These are phyloP conservation scores for Royoungia palumana DNA, from an alignment of 768 basidiomycete species.

Conservation along the genomic window DNA sequence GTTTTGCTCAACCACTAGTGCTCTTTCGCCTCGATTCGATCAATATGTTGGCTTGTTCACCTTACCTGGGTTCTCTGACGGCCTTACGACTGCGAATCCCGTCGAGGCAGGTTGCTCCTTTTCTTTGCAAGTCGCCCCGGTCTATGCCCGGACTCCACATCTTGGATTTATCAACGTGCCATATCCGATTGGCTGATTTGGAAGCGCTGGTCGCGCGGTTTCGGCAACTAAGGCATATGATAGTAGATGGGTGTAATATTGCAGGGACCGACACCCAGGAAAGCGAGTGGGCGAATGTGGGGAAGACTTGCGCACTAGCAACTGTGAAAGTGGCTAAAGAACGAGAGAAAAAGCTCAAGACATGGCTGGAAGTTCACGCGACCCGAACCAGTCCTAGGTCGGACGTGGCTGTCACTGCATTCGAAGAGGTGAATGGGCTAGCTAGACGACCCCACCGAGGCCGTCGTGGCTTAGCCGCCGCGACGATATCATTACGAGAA, in stretches of 20 bases:
- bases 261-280: constrained; percentile 49
- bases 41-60: constrained; percentile 43
- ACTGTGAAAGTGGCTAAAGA: constrained; percentile 62
- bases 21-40: constrained; percentile 72
- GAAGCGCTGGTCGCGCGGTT: constrained; percentile 53
- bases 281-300: constrained; percentile 59
- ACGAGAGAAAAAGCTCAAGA: constrained; percentile 58
- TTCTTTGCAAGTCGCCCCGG: constrained; percentile 32
- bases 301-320: constrained; percentile 56
- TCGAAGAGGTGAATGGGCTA: constrained; percentile 1
- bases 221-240: constrained; percentile 53
- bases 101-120: constrained; percentile 50
- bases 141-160: constrained; percentile 47
- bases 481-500: constrained; percentile 59
- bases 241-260: constrained; percentile 65
- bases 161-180: constrained; percentile 76
- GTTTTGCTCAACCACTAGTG: constrained; percentile 84
- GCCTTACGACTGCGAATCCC: constrained; percentile 73
- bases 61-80: constrained; percentile 41
- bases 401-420: not conserved
- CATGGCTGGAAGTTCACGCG: constrained; percentile 42
- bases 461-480: constrained; percentile 59
- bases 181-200: constrained; percentile 50
- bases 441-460: constrained; percentile 38
- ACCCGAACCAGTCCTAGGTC: not conserved